Conservation (phyloP, 1,139 yeast genomes). For the Magnusiomyces ingens region DNA sequence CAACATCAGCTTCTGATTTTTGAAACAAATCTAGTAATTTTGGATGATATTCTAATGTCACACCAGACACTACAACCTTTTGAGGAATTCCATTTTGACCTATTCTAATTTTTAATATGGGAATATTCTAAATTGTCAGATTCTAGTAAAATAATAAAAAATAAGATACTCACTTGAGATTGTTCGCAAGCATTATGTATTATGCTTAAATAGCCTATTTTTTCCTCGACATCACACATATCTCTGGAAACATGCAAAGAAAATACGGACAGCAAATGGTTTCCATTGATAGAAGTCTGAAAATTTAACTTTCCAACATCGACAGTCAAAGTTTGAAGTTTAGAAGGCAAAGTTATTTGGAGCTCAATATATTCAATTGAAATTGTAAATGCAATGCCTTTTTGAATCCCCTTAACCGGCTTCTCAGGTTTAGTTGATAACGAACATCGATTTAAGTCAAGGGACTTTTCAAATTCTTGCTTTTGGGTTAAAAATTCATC, state of each 20-base stretch:
- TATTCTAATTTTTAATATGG: conserved; percentile 4
- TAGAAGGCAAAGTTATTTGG: neutral
- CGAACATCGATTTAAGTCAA: neutral
- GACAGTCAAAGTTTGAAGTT: conserved; percentile 17
- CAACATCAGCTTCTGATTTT: conserved; percentile 4
- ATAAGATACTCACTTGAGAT: conserved; percentile 18
- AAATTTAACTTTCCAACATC: neutral
- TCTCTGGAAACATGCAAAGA: conserved; percentile 13
- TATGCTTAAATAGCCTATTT: conserved; percentile 19
- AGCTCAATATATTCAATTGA: conserved; percentile 17
- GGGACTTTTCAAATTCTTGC: neutral
- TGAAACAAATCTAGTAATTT: conserved; percentile 24
- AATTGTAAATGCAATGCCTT: neutral
- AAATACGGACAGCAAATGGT: neutral
- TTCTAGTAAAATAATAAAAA: neutral
- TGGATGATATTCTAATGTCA: conserved; percentile 27
- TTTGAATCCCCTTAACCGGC: conserved; percentile 8
- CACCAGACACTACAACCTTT: conserved; percentile 21
- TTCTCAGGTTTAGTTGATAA: neutral
- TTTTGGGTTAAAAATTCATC: too few relatives aligned
- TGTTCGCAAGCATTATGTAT: conserved; percentile 23
- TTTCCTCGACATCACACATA: conserved; percentile 14
- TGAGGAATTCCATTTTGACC: conserved; percentile 16
- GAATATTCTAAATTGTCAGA: conserved; percentile 5
- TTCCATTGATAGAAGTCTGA: neutral